Base-by-base conservation (phyloP, 257 asterid genomes). In the Rubia yunnanensis region DNA sequence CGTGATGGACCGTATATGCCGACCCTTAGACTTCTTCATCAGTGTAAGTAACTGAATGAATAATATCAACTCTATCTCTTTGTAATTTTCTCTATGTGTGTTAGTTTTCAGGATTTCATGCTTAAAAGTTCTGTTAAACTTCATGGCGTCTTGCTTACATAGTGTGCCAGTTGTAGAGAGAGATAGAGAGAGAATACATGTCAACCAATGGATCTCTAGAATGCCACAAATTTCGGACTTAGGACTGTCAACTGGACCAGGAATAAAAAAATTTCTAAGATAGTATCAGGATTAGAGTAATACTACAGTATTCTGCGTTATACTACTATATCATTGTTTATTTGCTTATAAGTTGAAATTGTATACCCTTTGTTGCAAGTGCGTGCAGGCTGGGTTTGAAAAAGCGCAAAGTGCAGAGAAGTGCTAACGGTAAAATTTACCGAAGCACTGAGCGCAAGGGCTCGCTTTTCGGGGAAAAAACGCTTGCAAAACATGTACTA, bases 1-100 rank as follows among this genome's bases (percentile, higher is more conserved):
- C 96, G 97, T 38, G 97, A 94, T 75, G 99, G 97, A 71, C 99
- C 97, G 48, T 90, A 94, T 71, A 88, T 94, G 99, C 99, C 99
- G n/a, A 94, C 99, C 26, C 80, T 94, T 66, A 85, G 96, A 44
- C 97, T 94, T 83, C 99, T 94, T 75, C 99, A 94, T 76, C 97
- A 90, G 70, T 94, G 97, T 94, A 81, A 85, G 92, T 70, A 63
- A 41, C 73, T 74, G 20, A 41, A 18, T 24, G 26, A 4, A 7
- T 23, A 30, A 39, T 26, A 14, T 63, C 10, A 46, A 39, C 28
- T 17, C 10, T 63, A 26, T 17, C 38, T 20, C 30, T 4, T 2
- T 2, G 24, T 18, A 23, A 41, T 24, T 24, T 26, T 63, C 8
- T 41, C 6, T 24, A 7, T n/a, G 4, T 14, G 15, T 23, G 23